These are phyloP conservation scores for Trichosporon asahii DNA, from an alignment of 1,284 basidiomycete genomes.

Conservation along the genomic window DNA sequence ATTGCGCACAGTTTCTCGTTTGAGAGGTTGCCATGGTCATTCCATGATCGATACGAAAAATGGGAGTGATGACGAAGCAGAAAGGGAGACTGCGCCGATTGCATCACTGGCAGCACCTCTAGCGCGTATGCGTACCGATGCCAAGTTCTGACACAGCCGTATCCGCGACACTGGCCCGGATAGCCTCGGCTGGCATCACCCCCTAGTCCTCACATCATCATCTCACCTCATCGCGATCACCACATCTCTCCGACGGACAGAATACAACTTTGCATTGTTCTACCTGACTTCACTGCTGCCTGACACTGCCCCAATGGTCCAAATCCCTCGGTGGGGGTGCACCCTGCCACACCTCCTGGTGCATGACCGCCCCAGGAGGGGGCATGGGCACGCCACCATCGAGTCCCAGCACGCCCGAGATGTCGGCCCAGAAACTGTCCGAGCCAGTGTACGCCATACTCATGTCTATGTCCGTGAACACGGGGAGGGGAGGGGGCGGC, in stretches of 20 bases:
- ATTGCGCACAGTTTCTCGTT: too few species aligned
- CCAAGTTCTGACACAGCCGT: too few species aligned
- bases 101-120: too few species aligned
- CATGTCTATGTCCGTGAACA: slow-evolving; percentile 15
- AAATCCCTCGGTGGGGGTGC: background rate
- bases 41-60: too few species aligned
- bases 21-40: too few species aligned
- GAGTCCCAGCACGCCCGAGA: slow-evolving; percentile 17
- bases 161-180: too few species aligned
- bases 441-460: slow-evolving; percentile 22
- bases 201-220: too few species aligned
- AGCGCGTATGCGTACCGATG: too few species aligned
- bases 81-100: too few species aligned
- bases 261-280: background rate
- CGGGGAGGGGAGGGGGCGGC: background rate
- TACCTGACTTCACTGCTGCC: background rate
- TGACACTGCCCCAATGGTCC: background rate
- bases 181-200: too few species aligned
- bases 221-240: too few species aligned
- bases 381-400: background rate
- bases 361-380: background rate
- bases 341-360: background rate
- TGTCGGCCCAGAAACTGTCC: slow-evolving; percentile 21
- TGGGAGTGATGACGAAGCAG: too few species aligned
- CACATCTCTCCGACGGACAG: background rate